These are phyloP conservation scores for Psilocybe mexicana DNA, from an alignment of 1,284 basidiomycete genomes.

Conservation along the genomic window DNA sequence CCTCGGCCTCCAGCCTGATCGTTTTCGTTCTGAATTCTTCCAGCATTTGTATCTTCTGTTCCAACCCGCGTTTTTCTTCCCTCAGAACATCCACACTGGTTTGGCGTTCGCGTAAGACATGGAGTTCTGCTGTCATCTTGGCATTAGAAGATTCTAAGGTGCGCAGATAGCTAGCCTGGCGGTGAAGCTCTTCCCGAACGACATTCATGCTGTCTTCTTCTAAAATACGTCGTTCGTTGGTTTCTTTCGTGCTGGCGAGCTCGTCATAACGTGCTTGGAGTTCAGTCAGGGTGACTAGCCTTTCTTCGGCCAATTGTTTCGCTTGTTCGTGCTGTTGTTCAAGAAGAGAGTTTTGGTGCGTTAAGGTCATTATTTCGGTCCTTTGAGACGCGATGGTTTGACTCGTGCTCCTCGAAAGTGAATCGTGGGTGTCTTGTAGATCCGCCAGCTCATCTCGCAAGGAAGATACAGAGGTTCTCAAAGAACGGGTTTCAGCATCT, in stretches of 20 bases:
- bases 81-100: conserved; percentile 67
- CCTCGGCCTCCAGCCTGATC: conserved; percentile 59
- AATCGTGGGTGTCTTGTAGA: conserved; percentile 51
- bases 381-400: conserved; percentile 50
- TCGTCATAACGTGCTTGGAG: conserved; percentile 53
- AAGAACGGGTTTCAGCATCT: conserved; percentile 48
- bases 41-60: conserved; percentile 51
- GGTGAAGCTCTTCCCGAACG: conserved; percentile 62
- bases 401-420: conserved; percentile 43
- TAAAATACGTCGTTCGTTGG: conserved; percentile 16
- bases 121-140: conserved; percentile 56
- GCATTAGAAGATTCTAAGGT: conserved; percentile 64
- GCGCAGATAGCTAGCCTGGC: conserved; percentile 61
- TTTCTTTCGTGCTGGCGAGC: conserved; percentile 29
- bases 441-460: conserved; percentile 59
- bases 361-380: conserved; percentile 47
- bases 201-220: conserved; percentile 57
- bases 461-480: conserved; percentile 45
- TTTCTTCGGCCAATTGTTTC: conserved; percentile 43
- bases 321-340: conserved; percentile 45
- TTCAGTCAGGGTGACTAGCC: conserved; percentile 38
- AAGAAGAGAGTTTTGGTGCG: conserved; percentile 43
- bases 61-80: conserved; percentile 72
- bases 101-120: conserved; percentile 52
- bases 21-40: conserved; percentile 58